Evolutionary conservation across 2,329 filamentous ascomycete genomes (phyloP).

Genomic region (Fusarium sp.): DNA sequence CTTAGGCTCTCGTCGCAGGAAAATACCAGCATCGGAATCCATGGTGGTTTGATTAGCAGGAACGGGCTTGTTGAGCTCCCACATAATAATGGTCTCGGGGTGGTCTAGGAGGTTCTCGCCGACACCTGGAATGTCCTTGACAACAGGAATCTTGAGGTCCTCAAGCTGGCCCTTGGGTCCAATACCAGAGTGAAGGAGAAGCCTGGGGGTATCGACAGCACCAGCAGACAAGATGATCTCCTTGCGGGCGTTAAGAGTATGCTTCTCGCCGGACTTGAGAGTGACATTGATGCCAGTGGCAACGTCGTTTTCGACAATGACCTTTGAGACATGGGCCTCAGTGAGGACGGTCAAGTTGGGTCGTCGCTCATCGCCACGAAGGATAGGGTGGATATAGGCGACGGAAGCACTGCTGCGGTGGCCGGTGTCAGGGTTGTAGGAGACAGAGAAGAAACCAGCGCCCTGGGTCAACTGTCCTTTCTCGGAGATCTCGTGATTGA

Average conservation of each 20-base stretch:
- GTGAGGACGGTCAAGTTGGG: constrained; percentile 88
- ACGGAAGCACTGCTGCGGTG: constrained; percentile 86
- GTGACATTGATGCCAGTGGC: constrained; percentile 79
- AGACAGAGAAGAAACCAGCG: constrained; percentile 90
- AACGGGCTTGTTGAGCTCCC: constrained; percentile 82
- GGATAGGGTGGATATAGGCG: constrained; percentile 91
- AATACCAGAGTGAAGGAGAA: constrained; percentile 67
- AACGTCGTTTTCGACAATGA: constrained; percentile 75
- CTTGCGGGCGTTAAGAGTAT: constrained; percentile 70
- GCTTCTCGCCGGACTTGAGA: constrained; percentile 61
- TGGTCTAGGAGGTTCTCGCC: constrained; percentile 71
- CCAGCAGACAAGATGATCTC: constrained; percentile 86
- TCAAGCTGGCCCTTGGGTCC: constrained; percentile 64
- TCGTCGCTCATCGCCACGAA: constrained; percentile 82
- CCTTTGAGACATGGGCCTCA: constrained; percentile 85
- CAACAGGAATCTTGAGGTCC: constrained; percentile 63
- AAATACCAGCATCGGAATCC: constrained; percentile 90
- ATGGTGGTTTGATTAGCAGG: constrained; percentile 86
- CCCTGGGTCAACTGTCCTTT: constrained; percentile 78
- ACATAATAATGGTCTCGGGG: constrained; percentile 69
- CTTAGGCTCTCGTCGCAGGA: constrained; percentile 79
- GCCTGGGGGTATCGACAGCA: constrained; percentile 81
- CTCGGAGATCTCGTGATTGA: constrained; percentile 83
- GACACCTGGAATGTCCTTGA: constrained; percentile 67
- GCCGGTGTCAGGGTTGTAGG: constrained; percentile 90